Evolutionary conservation across 352 stramenopile species (phyloP), one percentile per base, ranked within the genome.

Genomic region (Pythium graminicola): DNA sequence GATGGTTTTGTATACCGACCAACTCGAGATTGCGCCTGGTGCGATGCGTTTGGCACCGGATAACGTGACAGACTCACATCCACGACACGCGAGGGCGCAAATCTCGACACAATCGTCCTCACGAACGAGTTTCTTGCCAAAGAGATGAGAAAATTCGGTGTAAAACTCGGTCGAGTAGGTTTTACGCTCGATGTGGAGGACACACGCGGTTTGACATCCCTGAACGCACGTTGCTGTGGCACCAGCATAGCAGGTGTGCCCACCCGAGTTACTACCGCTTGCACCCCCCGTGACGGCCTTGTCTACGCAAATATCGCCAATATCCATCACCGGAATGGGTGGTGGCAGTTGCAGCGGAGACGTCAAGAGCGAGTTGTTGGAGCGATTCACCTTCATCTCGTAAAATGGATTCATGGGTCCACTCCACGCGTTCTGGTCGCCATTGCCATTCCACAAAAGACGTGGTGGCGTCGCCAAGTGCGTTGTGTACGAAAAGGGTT

Each of bases 61-160:
- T 6, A 89, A 47, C 32, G 59, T 63, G n/a, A 80, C 75, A 14
- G 64, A 48, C 38, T 90, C 80, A 50, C 80, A 90, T 0, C 70
- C 76, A n/a, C 72, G 76, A 35, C 76, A 90, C 19, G 72, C 73
- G 3, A 75, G 52, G 6, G 73, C 58, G 24, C 80, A 90, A 17
- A 61, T 51, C 42, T 88, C 80, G 17, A 88, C 68, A 43, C 80
- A 90, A 48, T 85, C 80, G 48, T 90, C 80, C 22, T 88, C 73
- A n/a, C 72, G 71, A 4, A 44, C 48, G 44, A 90, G 57, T 33
- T 87, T 63, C 44, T 87, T 85, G 50, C 80, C 77, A 45, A 90
- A 88, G 10, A 90, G 52, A 52, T 86, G 75, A 28, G 59, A 64
- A 36, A 88, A 90, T 48, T 73, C 32, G 11, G 38, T 26, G 42